These are phyloP conservation scores for Apiospora rasikravindrae DNA, from an alignment of 2,329 filamentous ascomycete species.

Conservation along the genomic window DNA sequence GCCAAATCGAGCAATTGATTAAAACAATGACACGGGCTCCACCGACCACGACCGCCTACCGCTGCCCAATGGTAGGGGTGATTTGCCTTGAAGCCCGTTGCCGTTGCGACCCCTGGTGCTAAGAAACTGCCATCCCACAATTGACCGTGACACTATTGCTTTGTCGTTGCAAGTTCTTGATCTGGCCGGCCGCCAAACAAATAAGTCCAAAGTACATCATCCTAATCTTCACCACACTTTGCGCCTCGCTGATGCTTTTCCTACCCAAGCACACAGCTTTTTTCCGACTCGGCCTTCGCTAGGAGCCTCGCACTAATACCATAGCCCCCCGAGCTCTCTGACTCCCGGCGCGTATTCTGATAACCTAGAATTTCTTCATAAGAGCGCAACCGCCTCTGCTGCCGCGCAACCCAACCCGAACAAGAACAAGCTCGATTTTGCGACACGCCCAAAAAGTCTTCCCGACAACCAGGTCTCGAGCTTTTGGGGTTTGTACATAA, in stretches of 20 bases:
- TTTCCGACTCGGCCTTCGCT: not conserved
- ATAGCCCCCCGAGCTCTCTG: not conserved
- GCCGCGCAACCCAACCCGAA: slow-evolving; percentile 9
- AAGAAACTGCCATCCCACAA: slow-evolving; percentile 10
- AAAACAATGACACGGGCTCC: not conserved
- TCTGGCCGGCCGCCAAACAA: not conserved
- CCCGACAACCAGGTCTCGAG: not conserved
- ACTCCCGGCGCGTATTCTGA: not conserved
- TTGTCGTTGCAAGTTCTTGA: not conserved
- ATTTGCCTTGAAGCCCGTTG: not conserved
- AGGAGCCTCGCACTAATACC: not conserved
- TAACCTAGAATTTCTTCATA: not conserved
- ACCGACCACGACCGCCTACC: not conserved
- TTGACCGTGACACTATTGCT: slow-evolving; percentile 9
- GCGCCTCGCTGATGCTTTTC: slow-evolving; percentile 9
- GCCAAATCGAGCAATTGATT: slow-evolving; percentile 15
- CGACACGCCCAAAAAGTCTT: not conserved
- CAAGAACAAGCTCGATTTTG: slow-evolving; percentile 8
- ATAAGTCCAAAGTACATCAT: slow-evolving; percentile 5
- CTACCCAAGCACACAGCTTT: slow-evolving; percentile 14
- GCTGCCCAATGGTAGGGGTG: slow-evolving; percentile 4
- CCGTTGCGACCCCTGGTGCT: slow-evolving; percentile 16
- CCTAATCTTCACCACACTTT: not conserved
- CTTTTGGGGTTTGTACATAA: not conserved
- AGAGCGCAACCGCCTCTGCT: not conserved